These are phyloP conservation scores for Ophiocordyceps camponoti-rufipedis DNA, from an alignment of 2,329 filamentous ascomycete genomes.

Conservation along the genomic window DNA sequence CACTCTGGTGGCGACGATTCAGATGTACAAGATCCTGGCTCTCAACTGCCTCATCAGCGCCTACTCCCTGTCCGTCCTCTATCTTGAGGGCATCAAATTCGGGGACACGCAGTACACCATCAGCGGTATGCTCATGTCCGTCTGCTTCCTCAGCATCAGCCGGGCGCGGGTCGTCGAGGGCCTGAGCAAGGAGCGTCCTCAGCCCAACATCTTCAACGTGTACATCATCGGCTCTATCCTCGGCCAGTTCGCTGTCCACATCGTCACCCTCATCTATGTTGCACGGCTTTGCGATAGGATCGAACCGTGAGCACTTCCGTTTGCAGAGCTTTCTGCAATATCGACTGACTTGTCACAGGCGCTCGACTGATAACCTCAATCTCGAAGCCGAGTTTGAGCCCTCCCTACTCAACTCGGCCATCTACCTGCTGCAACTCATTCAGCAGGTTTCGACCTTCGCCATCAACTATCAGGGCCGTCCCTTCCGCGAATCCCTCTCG, in stretches of 20 bases:
- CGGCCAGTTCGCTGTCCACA: slow-evolving; percentile 92
- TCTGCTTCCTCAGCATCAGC: slow-evolving; percentile 98
- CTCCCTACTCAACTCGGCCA: slow-evolving; percentile 85
- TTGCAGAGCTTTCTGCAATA: background rate
- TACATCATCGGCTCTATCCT: slow-evolving; percentile 98
- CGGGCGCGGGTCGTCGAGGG: slow-evolving; percentile 89
- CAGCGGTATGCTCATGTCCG: slow-evolving; percentile 98
- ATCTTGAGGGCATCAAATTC: slow-evolving; percentile 97
- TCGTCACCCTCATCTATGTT: slow-evolving; percentile 84
- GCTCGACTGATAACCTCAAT: slow-evolving; percentile 44
- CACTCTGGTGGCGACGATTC: slow-evolving; percentile 92
- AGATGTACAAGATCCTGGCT: slow-evolving; percentile 99
- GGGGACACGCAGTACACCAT: slow-evolving; percentile 97
- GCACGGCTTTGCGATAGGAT: slow-evolving; percentile 72
- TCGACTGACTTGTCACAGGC: slow-evolving; percentile 14
- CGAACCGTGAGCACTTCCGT: slow-evolving; percentile 50
- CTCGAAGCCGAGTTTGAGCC: slow-evolving; percentile 90
- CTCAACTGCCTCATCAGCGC: slow-evolving; percentile 96
- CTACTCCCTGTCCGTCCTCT: slow-evolving; percentile 90
- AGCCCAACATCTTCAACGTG: slow-evolving; percentile 97
- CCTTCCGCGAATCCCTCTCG: slow-evolving; percentile 87
- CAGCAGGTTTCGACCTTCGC: slow-evolving; percentile 98
- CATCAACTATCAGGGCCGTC: slow-evolving; percentile 97
- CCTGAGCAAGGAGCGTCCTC: slow-evolving; percentile 87
- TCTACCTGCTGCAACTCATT: slow-evolving; percentile 93